Base-by-base conservation (phyloP, 176 grass and related monocot genomes). In the Metroxylon sagu region DNA sequence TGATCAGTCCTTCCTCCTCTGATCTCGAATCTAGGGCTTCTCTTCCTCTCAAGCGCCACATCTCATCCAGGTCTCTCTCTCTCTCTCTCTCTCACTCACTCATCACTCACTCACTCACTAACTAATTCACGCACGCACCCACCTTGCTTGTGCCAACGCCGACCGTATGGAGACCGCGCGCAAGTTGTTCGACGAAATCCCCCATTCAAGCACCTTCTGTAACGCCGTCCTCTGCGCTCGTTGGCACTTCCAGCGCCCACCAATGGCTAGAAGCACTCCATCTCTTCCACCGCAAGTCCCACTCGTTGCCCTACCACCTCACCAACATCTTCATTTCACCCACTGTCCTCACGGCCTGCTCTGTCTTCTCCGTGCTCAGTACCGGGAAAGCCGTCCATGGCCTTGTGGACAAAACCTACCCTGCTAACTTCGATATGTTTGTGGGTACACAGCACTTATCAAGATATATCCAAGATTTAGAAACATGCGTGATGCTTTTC, bases 171-270 rank as follows among this genome's bases (percentile, higher is more conserved):
- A 65, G 26, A 7, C 23, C 5, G 49, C 29, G 17, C 65, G 54
- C 26, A 60, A 35, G 27, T 6, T 60, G 27, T 60, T 60, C 58
- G 58, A 35, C 58, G 25, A 60, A 29, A 60, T 60, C 12, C 58
- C 58, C 14, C 54, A 53, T 10, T 50, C 65, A 29, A 51, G 56
- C 49, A 69, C 65, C 51, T 54, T 55, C 65, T 69, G 48, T 19
- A 93, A 93, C 57, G 80, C 88, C 48, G 68, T 81, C 43, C 84
- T 87, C 54, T 74, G 80, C 18, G 66, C 83, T n/a, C 71, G 76
- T 43, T 43, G 8, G 35, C 6, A 2, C 35, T 52, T 50, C 74
- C 29, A 64, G 76, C 14, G 67, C 79, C 23, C 52, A 53, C 53
- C 68, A 67, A 58, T 86, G 75, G 82, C 60, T 26, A 16, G 51